phyloP scores from a whole-genome alignment of 805 yeast genomes.

The Yamadazyma paraphyllophila region DNA sequence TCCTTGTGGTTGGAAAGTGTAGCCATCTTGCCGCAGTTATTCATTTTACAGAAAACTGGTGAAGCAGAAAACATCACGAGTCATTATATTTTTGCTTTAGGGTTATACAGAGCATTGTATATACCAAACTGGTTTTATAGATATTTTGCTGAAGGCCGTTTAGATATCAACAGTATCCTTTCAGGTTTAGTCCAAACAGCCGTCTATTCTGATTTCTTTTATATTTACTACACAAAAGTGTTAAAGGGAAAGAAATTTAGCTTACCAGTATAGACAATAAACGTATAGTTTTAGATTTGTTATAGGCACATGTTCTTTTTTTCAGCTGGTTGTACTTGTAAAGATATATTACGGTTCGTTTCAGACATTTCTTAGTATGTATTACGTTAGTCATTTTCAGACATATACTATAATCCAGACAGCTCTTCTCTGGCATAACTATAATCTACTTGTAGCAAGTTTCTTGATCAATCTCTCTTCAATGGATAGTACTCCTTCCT shows the following conservation, averaged over 20 bases:
- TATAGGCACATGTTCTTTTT: too few relatives aligned
- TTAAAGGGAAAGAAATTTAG: conserved; percentile 75
- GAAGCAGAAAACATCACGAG: conserved; percentile 83
- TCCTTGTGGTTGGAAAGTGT: conserved; percentile 90
- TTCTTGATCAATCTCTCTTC: conserved; percentile 92
- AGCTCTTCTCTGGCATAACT: too few relatives aligned
- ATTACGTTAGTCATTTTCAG: background rate
- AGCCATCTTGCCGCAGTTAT: conserved; percentile 90
- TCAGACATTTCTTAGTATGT: background rate
- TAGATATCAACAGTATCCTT: conserved; percentile 67
- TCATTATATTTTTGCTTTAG: conserved; percentile 92
- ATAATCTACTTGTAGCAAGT: too few relatives aligned
- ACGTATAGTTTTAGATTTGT: too few relatives aligned
- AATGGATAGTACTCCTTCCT: conserved; percentile 78
- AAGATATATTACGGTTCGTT: background rate
- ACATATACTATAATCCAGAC: background rate
- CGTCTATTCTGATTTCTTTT: conserved; percentile 93
- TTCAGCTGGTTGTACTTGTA: too few relatives aligned
- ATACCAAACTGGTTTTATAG: conserved; percentile 96
- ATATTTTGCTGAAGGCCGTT: conserved; percentile 57
- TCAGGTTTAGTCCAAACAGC: conserved; percentile 87
- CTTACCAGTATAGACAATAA: conserved; percentile 51
- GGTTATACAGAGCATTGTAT: conserved; percentile 83
- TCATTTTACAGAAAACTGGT: conserved; percentile 84
- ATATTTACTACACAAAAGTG: conserved; percentile 77